Evolutionary conservation across 2,329 filamentous ascomycete species (phyloP).

Genomic region (Coleophoma eucalyptorum): DNA sequence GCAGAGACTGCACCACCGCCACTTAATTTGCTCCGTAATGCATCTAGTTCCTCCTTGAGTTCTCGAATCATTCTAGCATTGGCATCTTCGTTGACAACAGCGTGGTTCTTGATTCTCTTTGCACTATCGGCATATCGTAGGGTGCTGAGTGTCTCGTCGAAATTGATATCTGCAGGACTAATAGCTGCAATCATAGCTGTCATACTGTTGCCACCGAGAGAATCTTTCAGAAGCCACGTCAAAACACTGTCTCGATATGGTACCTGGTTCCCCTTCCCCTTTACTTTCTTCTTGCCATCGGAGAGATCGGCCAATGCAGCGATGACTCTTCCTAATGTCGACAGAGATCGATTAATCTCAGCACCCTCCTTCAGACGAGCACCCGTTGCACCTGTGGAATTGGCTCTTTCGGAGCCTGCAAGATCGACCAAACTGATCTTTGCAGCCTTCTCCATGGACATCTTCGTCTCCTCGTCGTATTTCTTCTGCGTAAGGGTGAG

Average conservation of each 20-base stretch:
- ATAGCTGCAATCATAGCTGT: constrained; percentile 99
- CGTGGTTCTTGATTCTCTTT: constrained; percentile 99
- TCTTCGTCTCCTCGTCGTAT: constrained; percentile 85
- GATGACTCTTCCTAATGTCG: constrained; percentile 95
- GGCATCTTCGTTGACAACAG: constrained; percentile 97
- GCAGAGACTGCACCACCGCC: constrained; percentile 39
- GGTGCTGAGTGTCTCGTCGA: constrained; percentile 94
- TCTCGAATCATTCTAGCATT: constrained; percentile 99
- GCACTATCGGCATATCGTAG: constrained; percentile 95
- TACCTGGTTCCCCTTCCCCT: constrained; percentile 69
- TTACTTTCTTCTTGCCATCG: constrained; percentile 76
- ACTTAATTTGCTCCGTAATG: constrained; percentile 82
- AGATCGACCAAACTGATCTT: constrained; percentile 98
- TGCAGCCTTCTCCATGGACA: constrained; percentile 96
- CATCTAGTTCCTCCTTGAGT: constrained; percentile 87
- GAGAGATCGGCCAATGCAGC: constrained; percentile 90
- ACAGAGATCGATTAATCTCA: constrained; percentile 96
- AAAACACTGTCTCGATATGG: constrained; percentile 96
- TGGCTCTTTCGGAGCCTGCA: constrained; percentile 94
- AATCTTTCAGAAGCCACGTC: constrained; percentile 97
- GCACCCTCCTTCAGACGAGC: constrained; percentile 95
- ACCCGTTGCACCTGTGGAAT: constrained; percentile 93
- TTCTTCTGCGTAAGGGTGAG: constrained; percentile 93
- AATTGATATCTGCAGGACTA: constrained; percentile 97
- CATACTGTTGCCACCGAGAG: constrained; percentile 96